A percentile compares a stretch with the other conserved stretches of the same genome.
These are phyloP conservation scores for Aureobasidium leucospermi DNA, from an alignment of 2,329 filamentous ascomycete genomes.

Conservation along the genomic window DNA sequence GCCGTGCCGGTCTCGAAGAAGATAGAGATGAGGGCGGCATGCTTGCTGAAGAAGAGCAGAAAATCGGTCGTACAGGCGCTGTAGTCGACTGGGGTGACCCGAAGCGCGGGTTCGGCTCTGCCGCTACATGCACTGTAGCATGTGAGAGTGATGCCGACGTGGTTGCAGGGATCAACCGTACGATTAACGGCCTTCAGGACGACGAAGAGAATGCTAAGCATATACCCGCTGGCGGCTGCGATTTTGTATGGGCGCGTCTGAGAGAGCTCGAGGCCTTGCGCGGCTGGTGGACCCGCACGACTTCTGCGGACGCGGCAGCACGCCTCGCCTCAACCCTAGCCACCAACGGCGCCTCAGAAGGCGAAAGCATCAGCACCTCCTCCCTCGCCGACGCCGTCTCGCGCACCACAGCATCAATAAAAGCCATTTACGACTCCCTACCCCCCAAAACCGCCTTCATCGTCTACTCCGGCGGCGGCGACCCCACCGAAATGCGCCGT, in stretches of 20 bases:
- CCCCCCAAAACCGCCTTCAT: constrained; percentile 55
- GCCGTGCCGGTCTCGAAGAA: constrained; percentile 22
- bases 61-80: constrained; percentile 53
- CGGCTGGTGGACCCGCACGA: constrained; percentile 52
- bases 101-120: constrained; percentile 50
- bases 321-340: constrained; percentile 17
- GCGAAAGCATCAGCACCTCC: constrained; percentile 5
- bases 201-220: constrained; percentile 16
- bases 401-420: constrained; percentile 45
- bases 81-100: constrained; percentile 89
- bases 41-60: constrained; percentile 35
- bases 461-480: constrained; percentile 57
- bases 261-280: constrained; percentile 53
- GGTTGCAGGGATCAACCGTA: constrained; percentile 48
- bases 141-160: constrained; percentile 53
- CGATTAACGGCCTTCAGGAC: constrained; percentile 35
- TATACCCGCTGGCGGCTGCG: constrained; percentile 46
- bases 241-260: constrained; percentile 57
- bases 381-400: constrained; percentile 40
- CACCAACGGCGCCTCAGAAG: not conserved
- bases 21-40: constrained; percentile 31
- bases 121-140: constrained; percentile 49
- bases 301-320: constrained; percentile 33
- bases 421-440: constrained; percentile 47
- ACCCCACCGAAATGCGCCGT: constrained; percentile 50